Percentiles rank a stretch among this genome's conserved stretches.
Conservation (phyloP, 1,139 yeast genomes). For the Lodderomyces beijingensis region DNA sequence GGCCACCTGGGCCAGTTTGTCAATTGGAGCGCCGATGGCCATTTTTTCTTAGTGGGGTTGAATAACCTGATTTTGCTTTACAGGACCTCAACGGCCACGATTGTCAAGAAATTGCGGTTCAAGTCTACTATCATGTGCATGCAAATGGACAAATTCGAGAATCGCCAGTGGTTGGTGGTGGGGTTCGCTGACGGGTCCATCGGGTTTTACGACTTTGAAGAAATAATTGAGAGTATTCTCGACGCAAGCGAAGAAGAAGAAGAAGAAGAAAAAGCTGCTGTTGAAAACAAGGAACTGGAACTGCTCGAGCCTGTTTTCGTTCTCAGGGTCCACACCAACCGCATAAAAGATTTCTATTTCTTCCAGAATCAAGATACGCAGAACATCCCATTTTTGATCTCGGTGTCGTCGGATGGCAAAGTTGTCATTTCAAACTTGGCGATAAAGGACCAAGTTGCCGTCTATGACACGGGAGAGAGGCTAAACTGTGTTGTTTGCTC, state of each 20-base stretch:
- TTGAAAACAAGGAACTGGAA: conserved; percentile 28
- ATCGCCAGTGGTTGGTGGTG: conserved; percentile 53
- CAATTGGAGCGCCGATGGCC: conserved; percentile 58
- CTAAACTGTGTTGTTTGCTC: conserved; percentile 80
- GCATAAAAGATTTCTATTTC: conserved; percentile 74
- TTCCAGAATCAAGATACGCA: conserved; percentile 35
- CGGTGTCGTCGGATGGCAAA: conserved; percentile 90
- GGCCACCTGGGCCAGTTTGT: conserved; percentile 68
- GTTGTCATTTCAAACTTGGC: conserved; percentile 85
- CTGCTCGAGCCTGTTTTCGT: conserved; percentile 46
- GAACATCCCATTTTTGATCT: conserved; percentile 51
- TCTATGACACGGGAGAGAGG: conserved; percentile 89
- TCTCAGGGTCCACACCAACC: conserved; percentile 74
- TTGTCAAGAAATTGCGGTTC: conserved; percentile 46
- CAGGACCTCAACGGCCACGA: conserved; percentile 60
- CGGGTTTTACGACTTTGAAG: conserved; percentile 37
- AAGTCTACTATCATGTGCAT: conserved; percentile 65
- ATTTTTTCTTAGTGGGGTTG: conserved; percentile 71
- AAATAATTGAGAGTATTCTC: conserved; percentile 2
- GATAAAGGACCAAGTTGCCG: conserved; percentile 75
- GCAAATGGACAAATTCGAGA: conserved; percentile 44
- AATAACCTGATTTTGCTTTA: conserved; percentile 62
- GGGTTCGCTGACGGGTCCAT: conserved; percentile 77
- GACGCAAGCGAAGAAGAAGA: conserved; percentile 15
- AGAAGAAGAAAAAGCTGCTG: conserved; percentile 25